Conservation (phyloP, 179 eudicot species). For the Silene noctiflora region DNA sequence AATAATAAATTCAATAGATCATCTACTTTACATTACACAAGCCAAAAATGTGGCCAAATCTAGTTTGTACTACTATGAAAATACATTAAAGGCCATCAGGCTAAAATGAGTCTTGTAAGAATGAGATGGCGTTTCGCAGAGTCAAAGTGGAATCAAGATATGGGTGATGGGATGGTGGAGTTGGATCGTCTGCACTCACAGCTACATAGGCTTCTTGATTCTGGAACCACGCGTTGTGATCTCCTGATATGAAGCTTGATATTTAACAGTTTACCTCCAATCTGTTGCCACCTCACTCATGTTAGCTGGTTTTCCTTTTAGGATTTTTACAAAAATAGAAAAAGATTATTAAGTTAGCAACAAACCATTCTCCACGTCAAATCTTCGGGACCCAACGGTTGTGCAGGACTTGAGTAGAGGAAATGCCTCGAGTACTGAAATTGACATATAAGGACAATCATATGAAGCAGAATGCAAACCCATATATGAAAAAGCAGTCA, state of each 20-base stretch:
- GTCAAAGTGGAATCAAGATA: slow-evolving; percentile 22
- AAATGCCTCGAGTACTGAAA: slow-evolving; percentile 89
- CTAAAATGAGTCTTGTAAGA: too few species aligned
- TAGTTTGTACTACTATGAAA: not conserved
- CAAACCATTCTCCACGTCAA: slow-evolving; percentile 95
- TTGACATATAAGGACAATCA: not conserved
- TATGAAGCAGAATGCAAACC: slow-evolving; percentile 2
- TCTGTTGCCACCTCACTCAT: slow-evolving; percentile 40
- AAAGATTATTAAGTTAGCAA: slow-evolving; percentile 13
- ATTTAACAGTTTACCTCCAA: slow-evolving; percentile 86
- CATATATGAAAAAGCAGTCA: slow-evolving; percentile 4
- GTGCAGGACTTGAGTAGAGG: slow-evolving; percentile 88
- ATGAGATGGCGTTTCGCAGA: not conserved
- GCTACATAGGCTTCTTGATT: slow-evolving; percentile 69
- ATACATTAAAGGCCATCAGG: not conserved
- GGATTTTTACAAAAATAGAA: not conserved
- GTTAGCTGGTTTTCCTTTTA: not conserved
- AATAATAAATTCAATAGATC: not conserved
- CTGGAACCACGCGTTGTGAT: slow-evolving; percentile 72
- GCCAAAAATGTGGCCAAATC: not conserved
- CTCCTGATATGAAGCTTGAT: slow-evolving; percentile 84
- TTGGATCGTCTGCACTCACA: slow-evolving; percentile 75
- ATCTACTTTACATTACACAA: not conserved
- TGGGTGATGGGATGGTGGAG: slow-evolving; percentile 33
- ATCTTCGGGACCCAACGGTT: slow-evolving; percentile 93